Base-by-base conservation (phyloP, 1,139 yeast genomes). In the Debaryomyces udenii region DNA sequence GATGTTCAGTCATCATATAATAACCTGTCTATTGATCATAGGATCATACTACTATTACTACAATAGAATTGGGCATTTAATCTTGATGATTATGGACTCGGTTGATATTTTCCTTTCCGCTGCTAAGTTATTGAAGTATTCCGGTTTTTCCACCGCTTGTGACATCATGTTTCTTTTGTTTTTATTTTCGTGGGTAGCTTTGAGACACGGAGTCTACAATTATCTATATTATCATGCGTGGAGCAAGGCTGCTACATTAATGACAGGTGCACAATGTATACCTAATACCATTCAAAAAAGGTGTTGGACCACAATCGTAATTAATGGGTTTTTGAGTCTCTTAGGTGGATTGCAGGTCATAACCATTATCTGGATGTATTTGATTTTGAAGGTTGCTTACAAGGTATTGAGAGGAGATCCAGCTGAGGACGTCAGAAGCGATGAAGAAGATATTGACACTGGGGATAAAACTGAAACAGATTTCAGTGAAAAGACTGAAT, bases 1-100 rank as follows among this genome's bases (percentile, higher is more conserved):
- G 62, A 90, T 90, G 97, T 80, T 89, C 56, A 69, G 84, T 38
- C 97, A 90, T 60, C 97, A 90, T 63, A 81, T 90, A 40, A 83
- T 90, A 42, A 90, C 97, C 1, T 76, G 83, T 53, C 53, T 72
- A 23, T 72, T 90, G 45, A 75, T 86, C 33, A 62, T 76, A 15
- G 94, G 94, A 1, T 84, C 94, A 2, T 90, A 89, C 61, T 73
- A 74, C 55, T 82, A 79, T 57, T 82, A 86, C 62, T 86, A 80
- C 61, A 80, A 83, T 29, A 75, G 90, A 34, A 78, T 88, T 42
- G 97, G 97, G 24, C 88, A 88, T 62, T 76, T 84, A 34, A 83
- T 90, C 37, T 66, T 88, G 52, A 75, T 84, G 51, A 67, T 87
- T 48, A 89, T 90, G 96, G 96, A 90, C 63, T 70, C 81, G 27